Evolutionary conservation across 495 filamentous ascomycete genomes (phyloP), one percentile per base, ranked within the genome.

Genomic region (Penicillium egyptiacum): DNA sequence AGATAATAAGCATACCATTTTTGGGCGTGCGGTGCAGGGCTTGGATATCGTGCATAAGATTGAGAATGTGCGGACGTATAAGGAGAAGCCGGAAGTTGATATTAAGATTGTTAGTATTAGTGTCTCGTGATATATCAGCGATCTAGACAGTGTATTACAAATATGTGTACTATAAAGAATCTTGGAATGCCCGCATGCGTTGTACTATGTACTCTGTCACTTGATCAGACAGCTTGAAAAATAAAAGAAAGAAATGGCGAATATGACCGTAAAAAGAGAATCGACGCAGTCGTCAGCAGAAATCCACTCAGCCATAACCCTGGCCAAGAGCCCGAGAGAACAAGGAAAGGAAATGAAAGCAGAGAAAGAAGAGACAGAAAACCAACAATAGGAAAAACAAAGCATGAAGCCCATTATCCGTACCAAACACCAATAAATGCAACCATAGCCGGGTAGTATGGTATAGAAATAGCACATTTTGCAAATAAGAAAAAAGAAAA

Each of bases 11-110:
- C 94, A 99, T 68, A 98, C 94, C 0, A 87, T 99, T 39, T 99
- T 99, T 68, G 94, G 95, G 0, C 81, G 95, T 25, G 91, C 90
- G 0, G 84, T 92, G 46, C 86, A 91, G 68, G 94, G 94, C 2
- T 68, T 97, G 57, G 94, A 99, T 70, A 89, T 98, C n/a, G 86
- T 98, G 58, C 91, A 98, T 71, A 89, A 85, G 79, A 99, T 99
- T 65, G 95, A 98, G 76, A 96, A 96, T 72, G 80, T 82, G 25
- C 88, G 84, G 71, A 90, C 90, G n/a, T 85, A 87, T 62, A 97
- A 97, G 78, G 95, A 99, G 74, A 93, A 91, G 77, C 94, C 95
- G 16, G 89, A 93, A 72, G 91, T 96, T 60, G 93, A 98, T 75
- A 89, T 99, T 60, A 97, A 96, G 79, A 94, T 99, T 68, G 83